phyloP scores from a whole-genome alignment of 2,329 filamentous ascomycete genomes.

The Xylariomycetidae sp. region DNA sequence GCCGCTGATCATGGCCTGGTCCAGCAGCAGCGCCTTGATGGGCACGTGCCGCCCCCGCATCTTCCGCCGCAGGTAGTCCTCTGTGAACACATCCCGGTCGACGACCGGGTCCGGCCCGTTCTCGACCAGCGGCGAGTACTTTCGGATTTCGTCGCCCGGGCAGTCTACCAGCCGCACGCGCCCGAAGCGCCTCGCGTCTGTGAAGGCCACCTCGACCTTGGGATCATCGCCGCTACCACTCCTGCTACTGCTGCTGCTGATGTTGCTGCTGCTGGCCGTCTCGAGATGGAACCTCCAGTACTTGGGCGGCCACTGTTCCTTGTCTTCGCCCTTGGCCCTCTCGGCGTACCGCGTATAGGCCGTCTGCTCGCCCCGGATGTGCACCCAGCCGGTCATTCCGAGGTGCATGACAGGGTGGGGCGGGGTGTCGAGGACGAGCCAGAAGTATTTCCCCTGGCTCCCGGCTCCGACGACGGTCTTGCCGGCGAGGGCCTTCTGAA shows the following conservation, averaged over 20 bases:
- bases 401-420: slow-evolving; percentile 90
- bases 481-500: slow-evolving; percentile 68
- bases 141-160: slow-evolving; percentile 68
- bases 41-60: slow-evolving; percentile 75
- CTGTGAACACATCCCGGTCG: slow-evolving; percentile 72
- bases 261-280: slow-evolving; percentile 40
- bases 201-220: slow-evolving; percentile 66
- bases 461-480: slow-evolving; percentile 68
- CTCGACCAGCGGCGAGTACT: slow-evolving; percentile 74
- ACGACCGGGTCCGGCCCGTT: slow-evolving; percentile 92
- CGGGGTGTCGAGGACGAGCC: slow-evolving; percentile 68
- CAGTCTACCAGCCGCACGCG: slow-evolving; percentile 81
- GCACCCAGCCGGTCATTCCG: slow-evolving; percentile 81
- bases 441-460: slow-evolving; percentile 97
- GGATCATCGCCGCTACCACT: slow-evolving; percentile 44
- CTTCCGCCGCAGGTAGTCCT: slow-evolving; percentile 68
- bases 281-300: slow-evolving; percentile 83
- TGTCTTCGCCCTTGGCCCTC: slow-evolving; percentile 55
- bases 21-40: slow-evolving; percentile 81
- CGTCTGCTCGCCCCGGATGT: slow-evolving; percentile 74
- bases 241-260: no score
- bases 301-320: slow-evolving; percentile 77
- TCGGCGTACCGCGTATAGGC: slow-evolving; percentile 81
- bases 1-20: slow-evolving; percentile 84
- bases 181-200: slow-evolving; percentile 74